Evolutionary conservation across 345 rosid species (phyloP).

Genomic region (Sisymbrium altissimum): DNA sequence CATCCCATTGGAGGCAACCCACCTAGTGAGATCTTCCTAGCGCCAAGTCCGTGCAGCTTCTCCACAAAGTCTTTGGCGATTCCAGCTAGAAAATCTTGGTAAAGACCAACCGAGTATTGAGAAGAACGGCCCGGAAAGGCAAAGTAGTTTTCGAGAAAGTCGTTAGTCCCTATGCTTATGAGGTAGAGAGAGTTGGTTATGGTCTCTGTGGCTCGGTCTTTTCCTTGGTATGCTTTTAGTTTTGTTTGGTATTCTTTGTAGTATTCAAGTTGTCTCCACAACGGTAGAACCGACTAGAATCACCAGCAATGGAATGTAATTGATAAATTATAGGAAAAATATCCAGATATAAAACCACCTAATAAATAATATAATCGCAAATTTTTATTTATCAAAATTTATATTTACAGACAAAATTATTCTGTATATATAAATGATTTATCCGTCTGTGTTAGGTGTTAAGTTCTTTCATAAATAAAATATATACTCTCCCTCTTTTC

Average conservation of each 20-base stretch:
- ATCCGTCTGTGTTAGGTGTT: not conserved
- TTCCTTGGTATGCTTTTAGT: constrained; percentile 44
- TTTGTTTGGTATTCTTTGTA: constrained; percentile 49
- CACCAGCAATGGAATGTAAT: not conserved
- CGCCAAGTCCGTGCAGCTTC: constrained; percentile 46
- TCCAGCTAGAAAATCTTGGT: constrained; percentile 41
- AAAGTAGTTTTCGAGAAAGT: constrained; percentile 61
- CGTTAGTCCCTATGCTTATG: constrained; percentile 59
- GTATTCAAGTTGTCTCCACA: constrained; percentile 57
- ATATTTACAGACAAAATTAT: not conserved
- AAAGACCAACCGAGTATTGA: constrained; percentile 35
- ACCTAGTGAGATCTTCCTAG: constrained; percentile 54
- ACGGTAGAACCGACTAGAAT: constrained; percentile 53
- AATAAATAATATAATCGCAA: not conserved
- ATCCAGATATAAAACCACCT: not conserved
- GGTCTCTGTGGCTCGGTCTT: constrained; percentile 24
- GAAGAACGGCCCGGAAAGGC: constrained; percentile 41
- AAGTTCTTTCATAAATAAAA: not conserved
- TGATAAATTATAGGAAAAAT: not conserved
- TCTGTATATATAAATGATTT: not conserved
- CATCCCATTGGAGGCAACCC: constrained; percentile 72
- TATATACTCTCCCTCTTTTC: not conserved
- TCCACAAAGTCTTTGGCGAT: constrained; percentile 43
- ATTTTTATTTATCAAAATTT: not conserved
- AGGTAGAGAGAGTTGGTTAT: constrained; percentile 42